These are phyloP conservation scores for Mycena venus DNA, from an alignment of 768 basidiomycete genomes.

Conservation along the genomic window DNA sequence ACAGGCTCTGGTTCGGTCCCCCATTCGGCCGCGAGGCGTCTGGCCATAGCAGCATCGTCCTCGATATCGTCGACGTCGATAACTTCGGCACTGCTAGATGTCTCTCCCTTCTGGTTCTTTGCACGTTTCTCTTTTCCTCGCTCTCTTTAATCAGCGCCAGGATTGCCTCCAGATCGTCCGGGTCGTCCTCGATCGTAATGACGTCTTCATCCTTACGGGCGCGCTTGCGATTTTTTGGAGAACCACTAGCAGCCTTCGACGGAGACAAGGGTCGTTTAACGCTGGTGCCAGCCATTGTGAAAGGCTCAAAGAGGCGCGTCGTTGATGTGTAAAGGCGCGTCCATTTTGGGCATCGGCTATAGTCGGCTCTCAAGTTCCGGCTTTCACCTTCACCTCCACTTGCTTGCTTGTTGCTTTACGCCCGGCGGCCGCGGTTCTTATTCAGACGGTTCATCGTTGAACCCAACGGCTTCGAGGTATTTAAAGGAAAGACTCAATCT, in stretches of 20 bases:
- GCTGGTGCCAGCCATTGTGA: slow-evolving; percentile 12
- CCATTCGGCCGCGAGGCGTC: slow-evolving; percentile 58
- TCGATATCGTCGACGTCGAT: slow-evolving; percentile 38
- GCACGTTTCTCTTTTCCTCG: slow-evolving; percentile 59
- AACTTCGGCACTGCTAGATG: slow-evolving; percentile 18
- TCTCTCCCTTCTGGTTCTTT: slow-evolving; percentile 43
- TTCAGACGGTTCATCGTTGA: slow-evolving; percentile 2
- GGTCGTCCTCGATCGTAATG: slow-evolving; percentile 48
- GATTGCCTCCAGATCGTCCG: slow-evolving; percentile 55
- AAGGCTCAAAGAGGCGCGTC: neutral
- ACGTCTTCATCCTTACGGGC: slow-evolving; percentile 24
- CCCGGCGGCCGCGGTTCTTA: neutral
- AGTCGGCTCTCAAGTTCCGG: neutral
- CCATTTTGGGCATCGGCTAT: neutral
- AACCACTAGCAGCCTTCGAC: neutral
- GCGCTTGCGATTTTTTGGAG: slow-evolving; percentile 38
- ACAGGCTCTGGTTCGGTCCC: slow-evolving; percentile 33
- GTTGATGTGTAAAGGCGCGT: neutral
- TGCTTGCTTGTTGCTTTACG: neutral
- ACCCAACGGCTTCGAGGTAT: neutral
- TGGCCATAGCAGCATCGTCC: slow-evolving; percentile 54
- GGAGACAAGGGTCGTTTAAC: slow-evolving; percentile 16
- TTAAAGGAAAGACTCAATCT: neutral
- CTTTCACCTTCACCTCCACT: neutral
- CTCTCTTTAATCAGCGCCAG: slow-evolving; percentile 57